Evolutionary conservation across 495 filamentous ascomycete genomes (phyloP).

Genomic region (Penicillium atrosanguineum): DNA sequence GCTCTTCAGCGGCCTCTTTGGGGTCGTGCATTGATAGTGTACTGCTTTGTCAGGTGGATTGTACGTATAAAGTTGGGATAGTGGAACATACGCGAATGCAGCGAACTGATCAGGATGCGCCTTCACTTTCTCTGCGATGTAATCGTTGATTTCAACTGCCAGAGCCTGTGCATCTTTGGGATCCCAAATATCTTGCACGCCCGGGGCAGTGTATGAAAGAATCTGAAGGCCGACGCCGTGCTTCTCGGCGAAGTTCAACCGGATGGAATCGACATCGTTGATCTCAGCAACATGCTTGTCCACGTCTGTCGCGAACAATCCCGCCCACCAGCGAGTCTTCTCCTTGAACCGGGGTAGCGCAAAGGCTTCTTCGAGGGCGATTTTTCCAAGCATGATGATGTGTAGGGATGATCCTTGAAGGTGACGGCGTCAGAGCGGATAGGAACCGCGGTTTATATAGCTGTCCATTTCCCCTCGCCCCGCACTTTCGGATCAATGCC

Average conservation of each 20-base stretch:
- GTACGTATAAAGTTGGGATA: background rate
- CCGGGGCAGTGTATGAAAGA: slow-evolving; percentile 54
- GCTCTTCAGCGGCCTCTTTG: slow-evolving; percentile 52
- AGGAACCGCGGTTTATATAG: background rate
- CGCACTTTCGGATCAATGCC: slow-evolving; percentile 3
- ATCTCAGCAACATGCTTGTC: slow-evolving; percentile 44
- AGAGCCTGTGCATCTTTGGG: slow-evolving; percentile 43
- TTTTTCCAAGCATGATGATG: slow-evolving; percentile 45
- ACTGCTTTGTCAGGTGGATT: slow-evolving; percentile 13
- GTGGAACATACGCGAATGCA: slow-evolving; percentile 46
- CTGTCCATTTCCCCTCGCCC: background rate
- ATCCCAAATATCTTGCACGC: slow-evolving; percentile 56
- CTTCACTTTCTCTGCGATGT: slow-evolving; percentile 50
- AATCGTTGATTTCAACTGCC: slow-evolving; percentile 56
- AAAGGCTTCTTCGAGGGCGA: slow-evolving; percentile 53
- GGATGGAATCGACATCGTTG: slow-evolving; percentile 49
- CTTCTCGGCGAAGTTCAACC: slow-evolving; percentile 52
- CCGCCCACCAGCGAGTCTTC: slow-evolving; percentile 48
- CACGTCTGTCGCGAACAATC: slow-evolving; percentile 42
- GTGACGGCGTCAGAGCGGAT: background rate
- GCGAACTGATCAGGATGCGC: slow-evolving; percentile 53
- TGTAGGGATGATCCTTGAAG: background rate
- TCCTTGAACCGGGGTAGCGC: slow-evolving; percentile 46
- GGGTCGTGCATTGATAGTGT: slow-evolving; percentile 56
- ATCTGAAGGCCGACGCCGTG: slow-evolving; percentile 62